Evolutionary conservation across 768 basidiomycete genomes (phyloP), one percentile per base, ranked within the genome.

Genomic region (Mycena floridula): DNA sequence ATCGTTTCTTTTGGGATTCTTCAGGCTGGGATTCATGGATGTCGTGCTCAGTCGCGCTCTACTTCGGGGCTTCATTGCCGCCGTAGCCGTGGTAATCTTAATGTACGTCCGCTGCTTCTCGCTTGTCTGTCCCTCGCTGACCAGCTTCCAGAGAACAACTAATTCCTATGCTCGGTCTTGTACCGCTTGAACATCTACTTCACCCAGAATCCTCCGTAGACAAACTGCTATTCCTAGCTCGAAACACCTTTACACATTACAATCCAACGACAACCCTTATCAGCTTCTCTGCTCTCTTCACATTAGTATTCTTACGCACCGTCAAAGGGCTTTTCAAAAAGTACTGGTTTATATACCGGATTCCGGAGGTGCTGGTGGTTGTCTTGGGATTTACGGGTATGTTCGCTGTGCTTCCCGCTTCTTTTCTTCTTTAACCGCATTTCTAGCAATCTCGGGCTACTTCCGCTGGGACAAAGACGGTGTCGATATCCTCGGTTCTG

Each of bases 291-390:
- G 79, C 84, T 2, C 66, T 98, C 4, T 61, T 70, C 7, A 63
- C 78, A 15, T 73, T 99, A 25, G 68, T 98, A 25, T 54, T 73
- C 5, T 59, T 85, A 4, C 69, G 88, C 35, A 57, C 68, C 38
- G 56, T 82, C 55, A 87, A 87, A 55, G 65, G 67, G 22, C 62
- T 59, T 2, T 85, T 80, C 64, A 75, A 71, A 53, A 75, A 68
- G 46, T 78, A 72, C 40, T 80, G 74, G 77, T 82, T 69, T 69
- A 79, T 95, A 37, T 82, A 84, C 53, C 84, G 83, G 13, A 54
- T 98, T 7, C 95, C 94, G 0, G 94, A 98, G 62, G 92, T 99
- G 12, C 71, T 99, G 25, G 58, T 97, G 6, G 82, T 91, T 20
- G 94, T 97, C 2, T 76, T 90, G 3, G 61, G 77, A 2, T 86